A percentile compares a stretch with the other conserved stretches of the same genome.
phyloP scores from a whole-genome alignment of 2,329 filamentous ascomycete species.

The Cladophialophora exuberans region DNA sequence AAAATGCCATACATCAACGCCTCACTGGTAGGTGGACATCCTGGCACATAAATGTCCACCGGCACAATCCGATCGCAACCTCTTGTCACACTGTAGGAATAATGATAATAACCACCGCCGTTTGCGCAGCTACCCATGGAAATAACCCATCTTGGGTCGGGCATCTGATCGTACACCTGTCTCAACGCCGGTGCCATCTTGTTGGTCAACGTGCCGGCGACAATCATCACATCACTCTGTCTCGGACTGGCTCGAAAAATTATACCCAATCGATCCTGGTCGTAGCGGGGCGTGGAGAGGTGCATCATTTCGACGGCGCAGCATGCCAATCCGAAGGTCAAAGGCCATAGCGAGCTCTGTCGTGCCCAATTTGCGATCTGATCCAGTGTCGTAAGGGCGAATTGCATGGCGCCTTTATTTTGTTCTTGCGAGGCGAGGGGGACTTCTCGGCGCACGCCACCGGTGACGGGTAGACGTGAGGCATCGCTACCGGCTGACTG shows the following conservation, averaged over 20 bases:
- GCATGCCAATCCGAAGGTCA: constrained; percentile 87
- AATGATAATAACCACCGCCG: constrained; percentile 85
- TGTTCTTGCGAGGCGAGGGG: constrained; percentile 54
- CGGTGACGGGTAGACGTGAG: constrained; percentile 37
- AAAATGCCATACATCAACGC: constrained; percentile 66
- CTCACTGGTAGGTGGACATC: constrained; percentile 62
- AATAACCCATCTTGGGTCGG: constrained; percentile 83
- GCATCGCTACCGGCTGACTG: constrained; percentile 40
- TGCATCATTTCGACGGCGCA: constrained; percentile 95
- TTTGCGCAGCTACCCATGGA: constrained; percentile 86
- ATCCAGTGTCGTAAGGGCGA: constrained; percentile 56
- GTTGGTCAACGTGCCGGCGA: constrained; percentile 89
- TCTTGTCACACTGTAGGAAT: constrained; percentile 76
- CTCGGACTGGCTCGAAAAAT: constrained; percentile 88
- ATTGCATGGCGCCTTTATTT: constrained; percentile 56
- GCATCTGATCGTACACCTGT: constrained; percentile 96
- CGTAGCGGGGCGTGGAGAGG: constrained; percentile 82
- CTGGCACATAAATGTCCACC: constrained; percentile 79
- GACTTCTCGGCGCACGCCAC: constrained; percentile 52
- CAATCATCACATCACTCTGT: constrained; percentile 91
- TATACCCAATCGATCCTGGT: constrained; percentile 84
- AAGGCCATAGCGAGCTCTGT: constrained; percentile 83
- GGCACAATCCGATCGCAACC: constrained; percentile 78
- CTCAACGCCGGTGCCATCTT: constrained; percentile 92
- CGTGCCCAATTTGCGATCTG: constrained; percentile 81